Conservation (phyloP, 1,284 basidiomycete species). For the Puccinia polysora region DNA sequence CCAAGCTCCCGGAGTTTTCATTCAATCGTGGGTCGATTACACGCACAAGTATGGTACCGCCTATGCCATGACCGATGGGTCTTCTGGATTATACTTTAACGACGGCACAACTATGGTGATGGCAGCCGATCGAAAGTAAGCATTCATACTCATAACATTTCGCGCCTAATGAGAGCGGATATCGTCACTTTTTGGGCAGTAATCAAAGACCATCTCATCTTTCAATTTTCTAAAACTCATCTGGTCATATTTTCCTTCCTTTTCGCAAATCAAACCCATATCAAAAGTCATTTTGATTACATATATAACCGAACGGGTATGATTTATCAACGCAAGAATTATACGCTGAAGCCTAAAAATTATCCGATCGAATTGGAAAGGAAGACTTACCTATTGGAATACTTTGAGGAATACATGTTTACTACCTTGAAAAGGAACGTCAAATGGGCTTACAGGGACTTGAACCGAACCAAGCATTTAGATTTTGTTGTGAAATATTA, state of each 20-base stretch:
- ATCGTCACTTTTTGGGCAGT: not conserved
- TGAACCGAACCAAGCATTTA: constrained; percentile 69
- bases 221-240: too few species aligned
- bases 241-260: not conserved
- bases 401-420: constrained; percentile 90
- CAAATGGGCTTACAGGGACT: constrained; percentile 72
- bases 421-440: constrained; percentile 74
- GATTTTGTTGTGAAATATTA: constrained; percentile 92
- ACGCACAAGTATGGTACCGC: constrained; percentile 99
- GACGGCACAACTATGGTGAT: constrained; percentile 83
- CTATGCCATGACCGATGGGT: constrained; percentile 89
- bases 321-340: constrained; percentile 52
- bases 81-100: constrained; percentile 91
- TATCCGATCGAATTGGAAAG: constrained; percentile 64
- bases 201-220: too few species aligned
- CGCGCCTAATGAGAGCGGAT: not conserved
- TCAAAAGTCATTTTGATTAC: constrained; percentile 79
- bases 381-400: constrained; percentile 83
- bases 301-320: constrained; percentile 55
- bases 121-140: constrained; percentile 74
- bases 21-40: constrained; percentile 96
- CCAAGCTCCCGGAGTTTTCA: constrained; percentile 74
- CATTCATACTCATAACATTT: too few species aligned
- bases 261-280: too few species aligned
- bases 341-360: constrained; percentile 48